A percentile compares a stretch with the other conserved stretches of the same genome.
Conservation (phyloP, 192 early-diverging fungal species). For the Dispira parvispora region DNA sequence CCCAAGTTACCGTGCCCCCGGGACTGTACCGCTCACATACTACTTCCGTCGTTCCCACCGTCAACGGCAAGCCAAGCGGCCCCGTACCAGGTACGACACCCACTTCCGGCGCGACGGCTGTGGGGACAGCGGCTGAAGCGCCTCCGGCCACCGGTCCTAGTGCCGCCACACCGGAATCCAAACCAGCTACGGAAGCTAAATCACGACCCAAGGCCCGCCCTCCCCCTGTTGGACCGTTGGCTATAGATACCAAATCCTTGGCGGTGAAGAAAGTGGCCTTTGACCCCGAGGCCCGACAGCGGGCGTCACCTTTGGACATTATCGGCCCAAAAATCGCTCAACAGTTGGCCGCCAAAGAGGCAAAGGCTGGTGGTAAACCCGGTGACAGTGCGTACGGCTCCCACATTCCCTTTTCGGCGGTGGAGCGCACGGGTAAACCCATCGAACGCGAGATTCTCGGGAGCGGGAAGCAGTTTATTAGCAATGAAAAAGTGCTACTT, state of each 20-base stretch:
- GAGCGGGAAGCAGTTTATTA: slow-evolving; percentile 45
- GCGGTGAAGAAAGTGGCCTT: slow-evolving; percentile 3
- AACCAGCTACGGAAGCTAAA: slow-evolving; percentile 1
- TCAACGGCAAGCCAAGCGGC: background rate
- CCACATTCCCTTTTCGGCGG: background rate
- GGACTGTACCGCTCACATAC: slow-evolving; percentile 3
- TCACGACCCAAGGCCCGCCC: background rate
- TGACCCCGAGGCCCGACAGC: background rate
- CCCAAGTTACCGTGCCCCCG: background rate
- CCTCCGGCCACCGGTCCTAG: slow-evolving; percentile 16
- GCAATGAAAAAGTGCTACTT: slow-evolving; percentile 59
- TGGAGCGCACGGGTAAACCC: slow-evolving; percentile 13
- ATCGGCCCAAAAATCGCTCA: slow-evolving; percentile 4
- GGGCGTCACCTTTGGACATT: slow-evolving; percentile 1
- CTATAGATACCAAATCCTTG: slow-evolving; percentile 1
- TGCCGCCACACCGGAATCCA: background rate
- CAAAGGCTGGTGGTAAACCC: background rate
- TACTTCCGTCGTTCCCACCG: background rate
- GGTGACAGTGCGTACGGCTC: slow-evolving; percentile 1
- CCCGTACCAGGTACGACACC: slow-evolving; percentile 5
- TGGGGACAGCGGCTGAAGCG: slow-evolving; percentile 20
- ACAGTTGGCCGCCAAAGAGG: slow-evolving; percentile 3
- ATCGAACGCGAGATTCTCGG: slow-evolving; percentile 32
- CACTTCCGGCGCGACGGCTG: slow-evolving; percentile 7
- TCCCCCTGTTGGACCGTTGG: background rate